Evolutionary conservation across 106 monocot species (phyloP), one percentile per base, ranked within the genome.

Genomic region (Acanthochlamys bracteata): DNA sequence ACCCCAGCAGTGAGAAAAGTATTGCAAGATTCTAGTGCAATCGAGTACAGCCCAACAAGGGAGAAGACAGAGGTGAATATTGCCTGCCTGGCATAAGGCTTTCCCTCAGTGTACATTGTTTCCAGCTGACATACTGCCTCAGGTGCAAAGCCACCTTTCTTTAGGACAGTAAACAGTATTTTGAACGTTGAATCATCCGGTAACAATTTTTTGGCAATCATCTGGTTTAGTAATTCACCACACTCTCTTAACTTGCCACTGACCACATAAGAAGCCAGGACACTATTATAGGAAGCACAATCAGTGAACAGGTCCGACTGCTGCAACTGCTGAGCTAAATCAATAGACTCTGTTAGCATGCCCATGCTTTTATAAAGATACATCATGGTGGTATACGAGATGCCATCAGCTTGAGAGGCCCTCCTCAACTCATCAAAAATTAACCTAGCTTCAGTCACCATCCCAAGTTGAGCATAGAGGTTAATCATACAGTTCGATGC

Each of bases 321-420:
- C 49, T 80, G 75, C 67, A 85, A 65, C 45, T 85, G 74, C 57
- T 78, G 58, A 71, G 85, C 82, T 56, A 85, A 43, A 54, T 66
- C 64, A 43, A 66, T 66, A 7, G 93, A 79, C 59, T 85, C 82
- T 20, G 68, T 57, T 33, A 93, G 68, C 82, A 88, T 80, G 75
- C 93, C 93, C 88, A 93, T 88, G 70, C 49, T 93, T 62, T 82
- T 93, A 71, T 80, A 93, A 8, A 93, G 75, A 69, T 76, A 76
- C 75, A 80, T 85, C 88, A 93, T 93, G 11, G 79, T 82, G 57
- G 74, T 63, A 76, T 88, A 88, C 3, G 93, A 85, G 55, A 88
- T 68, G 14, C 71, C 75, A 88, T 93, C 82, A 19, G 82, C 93
- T 20, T 24, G 70, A 55, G 58, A 58, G 11, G 43, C 78, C 56